These are phyloP conservation scores for Mortierella hygrophila DNA, from an alignment of 192 early-diverging fungal species.

Conservation along the genomic window DNA sequence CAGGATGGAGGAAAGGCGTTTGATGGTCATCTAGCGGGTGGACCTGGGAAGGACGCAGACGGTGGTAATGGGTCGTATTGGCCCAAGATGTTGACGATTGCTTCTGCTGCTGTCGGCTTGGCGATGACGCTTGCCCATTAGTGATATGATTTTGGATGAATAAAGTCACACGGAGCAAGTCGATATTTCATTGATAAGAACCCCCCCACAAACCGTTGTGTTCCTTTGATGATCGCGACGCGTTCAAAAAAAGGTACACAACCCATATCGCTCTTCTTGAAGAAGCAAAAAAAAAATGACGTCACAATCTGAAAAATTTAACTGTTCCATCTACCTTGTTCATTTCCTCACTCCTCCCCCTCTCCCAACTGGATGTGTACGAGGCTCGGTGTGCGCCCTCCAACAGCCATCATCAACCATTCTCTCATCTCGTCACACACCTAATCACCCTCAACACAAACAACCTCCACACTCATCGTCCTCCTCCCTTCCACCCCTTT, in stretches of 20 bases:
- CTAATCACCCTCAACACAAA: neutral
- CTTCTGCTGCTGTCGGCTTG: conserved; percentile 7
- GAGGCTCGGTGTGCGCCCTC: neutral
- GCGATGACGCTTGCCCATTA: neutral
- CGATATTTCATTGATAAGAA: neutral
- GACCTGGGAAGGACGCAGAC: neutral
- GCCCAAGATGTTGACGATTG: conserved; percentile 15
- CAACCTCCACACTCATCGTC: neutral
- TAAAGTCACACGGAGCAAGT: too few species aligned
- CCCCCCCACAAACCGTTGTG: too few species aligned
- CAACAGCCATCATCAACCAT: neutral
- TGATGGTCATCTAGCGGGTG: neutral
- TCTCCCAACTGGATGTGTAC: conserved; percentile 1
- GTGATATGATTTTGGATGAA: too few species aligned
- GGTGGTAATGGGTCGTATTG: neutral
- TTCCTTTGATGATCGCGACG: too few species aligned
- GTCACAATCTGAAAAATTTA: neutral
- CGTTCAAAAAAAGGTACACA: too few species aligned
- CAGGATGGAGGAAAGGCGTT: neutral
- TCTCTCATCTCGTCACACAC: neutral
- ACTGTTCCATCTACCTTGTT: neutral
- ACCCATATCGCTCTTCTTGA: too few species aligned
- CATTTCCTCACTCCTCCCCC: neutral
- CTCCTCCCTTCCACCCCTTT: neutral
- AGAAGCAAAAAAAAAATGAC: neutral